Evolutionary conservation across 2,329 filamentous ascomycete species (phyloP).

Genomic region (Acrocalymma vagum): DNA sequence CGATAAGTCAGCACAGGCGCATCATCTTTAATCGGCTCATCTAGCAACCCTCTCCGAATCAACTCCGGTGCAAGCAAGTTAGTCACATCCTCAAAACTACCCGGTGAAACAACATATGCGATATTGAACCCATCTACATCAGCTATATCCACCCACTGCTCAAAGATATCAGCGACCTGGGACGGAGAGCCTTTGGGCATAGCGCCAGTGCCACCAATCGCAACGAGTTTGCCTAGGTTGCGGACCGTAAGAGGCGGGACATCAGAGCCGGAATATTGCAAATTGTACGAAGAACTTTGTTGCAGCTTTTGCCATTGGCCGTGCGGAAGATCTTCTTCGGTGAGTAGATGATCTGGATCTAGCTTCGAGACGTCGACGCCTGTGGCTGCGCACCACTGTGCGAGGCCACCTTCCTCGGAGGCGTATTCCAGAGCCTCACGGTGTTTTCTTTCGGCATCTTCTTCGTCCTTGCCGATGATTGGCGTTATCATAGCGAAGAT

Average conservation of each 20-base stretch:
- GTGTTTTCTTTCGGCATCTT: constrained; percentile 70
- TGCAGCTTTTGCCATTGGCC: constrained; percentile 20
- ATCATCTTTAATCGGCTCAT: constrained; percentile 11
- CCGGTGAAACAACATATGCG: constrained; percentile 39
- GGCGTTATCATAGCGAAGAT: constrained; percentile 71
- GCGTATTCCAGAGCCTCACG: constrained; percentile 67
- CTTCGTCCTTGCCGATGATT: constrained; percentile 69
- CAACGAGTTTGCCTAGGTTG: constrained; percentile 50
- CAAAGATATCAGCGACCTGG: constrained; percentile 71
- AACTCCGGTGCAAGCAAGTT: constrained; percentile 23
- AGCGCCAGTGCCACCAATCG: constrained; percentile 71
- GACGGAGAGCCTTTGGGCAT: constrained; percentile 68
- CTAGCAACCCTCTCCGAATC: constrained; percentile 14
- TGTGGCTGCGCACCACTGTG: constrained; percentile 76
- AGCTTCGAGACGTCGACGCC: constrained; percentile 68
- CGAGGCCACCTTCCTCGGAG: constrained; percentile 69
- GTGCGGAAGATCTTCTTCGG: constrained; percentile 17
- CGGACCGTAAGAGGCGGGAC: constrained; percentile 20
- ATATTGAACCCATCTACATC: constrained; percentile 79
- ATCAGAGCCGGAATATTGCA: constrained; percentile 20
- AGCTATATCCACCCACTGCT: constrained; percentile 71
- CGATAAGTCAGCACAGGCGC: constrained; percentile 18
- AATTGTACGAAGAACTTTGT: constrained; percentile 19
- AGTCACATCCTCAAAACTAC: constrained; percentile 21
- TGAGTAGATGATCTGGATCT: constrained; percentile 66